Conservation (phyloP, 176 grass and related monocot genomes). For the Lolium multiflorum region DNA sequence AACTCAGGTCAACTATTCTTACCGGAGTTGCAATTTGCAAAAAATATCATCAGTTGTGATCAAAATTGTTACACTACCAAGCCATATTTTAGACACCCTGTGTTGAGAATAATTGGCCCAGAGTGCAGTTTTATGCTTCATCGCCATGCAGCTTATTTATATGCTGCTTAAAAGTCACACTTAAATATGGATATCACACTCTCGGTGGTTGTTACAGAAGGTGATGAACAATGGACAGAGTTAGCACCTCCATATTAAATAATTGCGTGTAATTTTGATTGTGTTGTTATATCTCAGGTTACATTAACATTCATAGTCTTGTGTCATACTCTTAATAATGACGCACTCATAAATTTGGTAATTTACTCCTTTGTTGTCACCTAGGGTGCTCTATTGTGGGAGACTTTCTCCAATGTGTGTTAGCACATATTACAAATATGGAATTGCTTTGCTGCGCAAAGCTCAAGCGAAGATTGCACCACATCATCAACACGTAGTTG, state of each 20-base stretch:
- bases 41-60: not conserved
- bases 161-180: not conserved
- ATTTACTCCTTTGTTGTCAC: not conserved
- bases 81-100: not conserved
- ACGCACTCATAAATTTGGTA: not conserved
- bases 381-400: conserved; percentile 63
- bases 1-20: not conserved
- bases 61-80: not conserved
- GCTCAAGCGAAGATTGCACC: conserved; percentile 63
- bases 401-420: conserved; percentile 80
- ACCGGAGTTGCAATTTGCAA: not conserved
- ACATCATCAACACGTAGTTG: conserved; percentile 42
- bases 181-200: not conserved
- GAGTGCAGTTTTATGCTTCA: not conserved
- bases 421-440: conserved; percentile 89
- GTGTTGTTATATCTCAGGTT: not conserved
- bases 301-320: not conserved
- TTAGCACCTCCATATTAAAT: not conserved
- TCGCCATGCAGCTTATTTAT: not conserved
- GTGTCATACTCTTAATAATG: not conserved
- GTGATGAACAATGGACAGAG: not conserved
- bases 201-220: not conserved
- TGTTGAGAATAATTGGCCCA: conserved; percentile 4
- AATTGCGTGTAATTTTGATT: not conserved
- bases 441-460: conserved; percentile 68